Conservation (phyloP, 1,284 basidiomycete genomes). For the Microbotryomycetes sp. region DNA sequence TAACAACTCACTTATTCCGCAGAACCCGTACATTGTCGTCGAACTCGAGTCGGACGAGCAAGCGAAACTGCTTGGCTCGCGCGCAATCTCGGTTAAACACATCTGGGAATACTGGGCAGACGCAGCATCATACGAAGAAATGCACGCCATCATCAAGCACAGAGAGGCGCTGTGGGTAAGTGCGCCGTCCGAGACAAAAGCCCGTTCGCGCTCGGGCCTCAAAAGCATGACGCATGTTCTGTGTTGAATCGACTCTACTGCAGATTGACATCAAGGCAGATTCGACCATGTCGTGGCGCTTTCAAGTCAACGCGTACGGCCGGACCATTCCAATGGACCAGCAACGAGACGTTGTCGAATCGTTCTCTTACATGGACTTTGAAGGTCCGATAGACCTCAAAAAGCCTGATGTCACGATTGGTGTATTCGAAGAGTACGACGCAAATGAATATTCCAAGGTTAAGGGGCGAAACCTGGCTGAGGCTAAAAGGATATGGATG, state of each 20-base stretch:
- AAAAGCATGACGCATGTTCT: no score
- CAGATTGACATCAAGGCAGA: no score
- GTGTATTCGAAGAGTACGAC: slow-evolving; percentile 92
- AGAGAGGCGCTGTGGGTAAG: slow-evolving; percentile 23
- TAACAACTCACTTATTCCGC: slow-evolving; percentile 5
- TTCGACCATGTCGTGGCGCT: slow-evolving; percentile 73
- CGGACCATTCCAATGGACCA: slow-evolving; percentile 61
- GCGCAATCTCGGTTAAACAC: slow-evolving; percentile 79
- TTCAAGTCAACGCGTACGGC: slow-evolving; percentile 68
- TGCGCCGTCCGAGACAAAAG: background rate
- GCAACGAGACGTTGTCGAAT: slow-evolving; percentile 49
- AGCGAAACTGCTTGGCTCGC: slow-evolving; percentile 60
- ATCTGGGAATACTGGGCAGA: slow-evolving; percentile 41
- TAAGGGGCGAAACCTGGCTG: background rate
- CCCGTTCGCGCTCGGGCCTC: background rate
- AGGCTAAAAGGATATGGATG: slow-evolving; percentile 16
- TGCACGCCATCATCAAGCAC: slow-evolving; percentile 25
- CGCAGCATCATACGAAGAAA: slow-evolving; percentile 33
- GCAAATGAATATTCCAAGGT: slow-evolving; percentile 37
- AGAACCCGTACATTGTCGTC: slow-evolving; percentile 65
- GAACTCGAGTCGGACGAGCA: slow-evolving; percentile 64
- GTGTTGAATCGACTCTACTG: no score
- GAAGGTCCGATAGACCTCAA: slow-evolving; percentile 76
- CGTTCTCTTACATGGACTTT: slow-evolving; percentile 78
- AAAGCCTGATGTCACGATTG: slow-evolving; percentile 66